A percentile compares a stretch with the other conserved stretches of the same genome.
Conservation (phyloP, 371 early-diverging fungal species). For the Mucor velutinosus region DNA sequence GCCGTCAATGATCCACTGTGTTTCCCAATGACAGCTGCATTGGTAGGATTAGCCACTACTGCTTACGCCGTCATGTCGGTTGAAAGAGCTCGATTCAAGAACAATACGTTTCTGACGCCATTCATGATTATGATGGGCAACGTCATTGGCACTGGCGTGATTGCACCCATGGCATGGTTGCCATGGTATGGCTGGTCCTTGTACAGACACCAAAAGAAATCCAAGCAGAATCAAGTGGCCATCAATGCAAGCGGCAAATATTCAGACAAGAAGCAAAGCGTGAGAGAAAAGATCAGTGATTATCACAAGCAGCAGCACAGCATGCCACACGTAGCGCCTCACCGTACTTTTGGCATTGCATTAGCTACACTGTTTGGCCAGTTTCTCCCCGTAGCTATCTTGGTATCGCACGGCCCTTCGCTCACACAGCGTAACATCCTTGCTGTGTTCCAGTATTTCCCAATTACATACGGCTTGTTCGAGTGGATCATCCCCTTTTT, state of each 20-base stretch:
- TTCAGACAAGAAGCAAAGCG: neutral
- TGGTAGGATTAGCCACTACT: constrained; percentile 19
- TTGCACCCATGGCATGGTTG: constrained; percentile 17
- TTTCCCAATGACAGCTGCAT: constrained; percentile 14
- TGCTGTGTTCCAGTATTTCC: constrained; percentile 12
- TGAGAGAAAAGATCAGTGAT: neutral
- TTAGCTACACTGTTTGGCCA: constrained; percentile 11
- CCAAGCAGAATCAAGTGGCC: neutral
- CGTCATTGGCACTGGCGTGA: constrained; percentile 17
- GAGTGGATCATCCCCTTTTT: constrained; percentile 5
- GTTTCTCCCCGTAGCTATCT: constrained; percentile 10
- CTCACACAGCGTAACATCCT: constrained; percentile 7
- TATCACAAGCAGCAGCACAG: neutral
- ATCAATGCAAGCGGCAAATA: neutral
- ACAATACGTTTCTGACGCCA: neutral
- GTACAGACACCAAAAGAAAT: neutral
- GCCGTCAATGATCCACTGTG: constrained; percentile 15
- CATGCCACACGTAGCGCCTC: neutral
- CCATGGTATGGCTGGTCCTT: constrained; percentile 15
- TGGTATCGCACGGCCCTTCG: constrained; percentile 6
- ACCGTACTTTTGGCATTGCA: constrained; percentile 3
- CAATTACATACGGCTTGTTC: neutral
- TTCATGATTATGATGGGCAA: constrained; percentile 18
- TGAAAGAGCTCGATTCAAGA: constrained; percentile 7
- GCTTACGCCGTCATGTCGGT: constrained; percentile 24